Conservation (phyloP, 75 land plant species). For the Picea sitchensis region DNA sequence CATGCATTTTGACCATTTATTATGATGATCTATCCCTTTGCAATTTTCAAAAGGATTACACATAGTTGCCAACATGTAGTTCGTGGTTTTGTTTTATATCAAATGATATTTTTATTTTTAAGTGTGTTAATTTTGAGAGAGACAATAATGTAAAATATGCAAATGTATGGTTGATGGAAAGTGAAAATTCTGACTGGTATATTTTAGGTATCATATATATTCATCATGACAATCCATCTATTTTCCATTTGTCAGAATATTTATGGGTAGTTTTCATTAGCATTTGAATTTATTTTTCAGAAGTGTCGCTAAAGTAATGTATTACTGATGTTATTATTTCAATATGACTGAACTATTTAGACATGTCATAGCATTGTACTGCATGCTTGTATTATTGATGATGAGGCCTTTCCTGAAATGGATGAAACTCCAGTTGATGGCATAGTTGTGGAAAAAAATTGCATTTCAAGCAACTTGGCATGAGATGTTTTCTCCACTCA, state of each 20-base stretch:
- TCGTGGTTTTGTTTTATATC: too few species aligned
- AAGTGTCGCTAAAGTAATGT: background rate
- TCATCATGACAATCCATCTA: background rate
- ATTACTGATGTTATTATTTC: background rate
- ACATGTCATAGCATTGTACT: constrained; percentile 93
- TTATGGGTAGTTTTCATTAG: background rate
- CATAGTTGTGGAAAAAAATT: constrained; percentile 75
- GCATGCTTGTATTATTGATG: constrained; percentile 96
- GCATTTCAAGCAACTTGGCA: constrained; percentile 26
- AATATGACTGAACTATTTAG: constrained; percentile 3
- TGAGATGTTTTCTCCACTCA: constrained; percentile 33
- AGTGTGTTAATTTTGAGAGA: background rate
- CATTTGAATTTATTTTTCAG: background rate
- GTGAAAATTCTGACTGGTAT: background rate
- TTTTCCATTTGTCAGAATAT: background rate
- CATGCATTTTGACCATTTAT: too few species aligned
- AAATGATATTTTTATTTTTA: too few species aligned
- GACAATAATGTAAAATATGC: background rate
- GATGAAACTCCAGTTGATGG: constrained; percentile 93
- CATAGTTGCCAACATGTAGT: too few species aligned
- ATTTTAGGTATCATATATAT: background rate
- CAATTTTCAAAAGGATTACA: too few species aligned
- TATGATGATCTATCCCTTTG: too few species aligned
- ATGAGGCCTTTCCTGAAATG: constrained; percentile 95
- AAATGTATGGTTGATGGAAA: background rate